Evolutionary conservation across 352 stramenopile species (phyloP).

Genomic region (Globisporangium parvum): DNA sequence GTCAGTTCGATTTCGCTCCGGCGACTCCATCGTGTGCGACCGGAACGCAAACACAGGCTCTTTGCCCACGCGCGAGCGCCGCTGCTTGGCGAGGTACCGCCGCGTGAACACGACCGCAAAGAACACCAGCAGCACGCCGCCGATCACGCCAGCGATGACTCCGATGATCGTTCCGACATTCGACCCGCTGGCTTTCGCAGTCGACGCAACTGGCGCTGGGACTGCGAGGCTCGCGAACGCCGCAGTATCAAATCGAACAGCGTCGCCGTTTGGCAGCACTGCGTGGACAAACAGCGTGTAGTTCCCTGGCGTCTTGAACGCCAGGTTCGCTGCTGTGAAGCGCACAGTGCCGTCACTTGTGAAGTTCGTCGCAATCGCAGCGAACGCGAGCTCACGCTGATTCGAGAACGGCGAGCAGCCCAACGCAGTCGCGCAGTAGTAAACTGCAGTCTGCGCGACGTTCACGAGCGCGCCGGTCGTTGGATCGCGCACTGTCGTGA

Average conservation of each 20-base stretch:
- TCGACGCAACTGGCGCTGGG: constrained; percentile 7
- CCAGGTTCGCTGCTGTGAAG: constrained; percentile 24
- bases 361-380: constrained; percentile 28
- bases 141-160: constrained; percentile 23
- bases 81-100: constrained; percentile 13
- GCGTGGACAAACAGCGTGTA: constrained; percentile 42
- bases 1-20: constrained; percentile 28
- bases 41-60: constrained; percentile 35
- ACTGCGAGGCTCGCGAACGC: constrained; percentile 33
- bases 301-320: constrained; percentile 29
- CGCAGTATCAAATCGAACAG: constrained; percentile 32
- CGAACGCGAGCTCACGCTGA: constrained; percentile 27
- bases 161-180: constrained; percentile 27
- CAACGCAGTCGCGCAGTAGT: constrained; percentile 27
- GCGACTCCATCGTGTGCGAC: constrained; percentile 24
- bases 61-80: constrained; percentile 14
- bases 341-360: constrained; percentile 12
- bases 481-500: constrained; percentile 31
- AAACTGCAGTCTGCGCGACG: constrained; percentile 33
- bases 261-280: constrained; percentile 40
- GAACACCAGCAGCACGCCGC: constrained; percentile 22
- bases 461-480: constrained; percentile 23
- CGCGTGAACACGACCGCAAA: constrained; percentile 20
- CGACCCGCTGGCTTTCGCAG: constrained; percentile 17
- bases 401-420: constrained; percentile 38